Conservation (phyloP, 2,329 filamentous ascomycete genomes). For the Penicillium sclerotigenum region DNA sequence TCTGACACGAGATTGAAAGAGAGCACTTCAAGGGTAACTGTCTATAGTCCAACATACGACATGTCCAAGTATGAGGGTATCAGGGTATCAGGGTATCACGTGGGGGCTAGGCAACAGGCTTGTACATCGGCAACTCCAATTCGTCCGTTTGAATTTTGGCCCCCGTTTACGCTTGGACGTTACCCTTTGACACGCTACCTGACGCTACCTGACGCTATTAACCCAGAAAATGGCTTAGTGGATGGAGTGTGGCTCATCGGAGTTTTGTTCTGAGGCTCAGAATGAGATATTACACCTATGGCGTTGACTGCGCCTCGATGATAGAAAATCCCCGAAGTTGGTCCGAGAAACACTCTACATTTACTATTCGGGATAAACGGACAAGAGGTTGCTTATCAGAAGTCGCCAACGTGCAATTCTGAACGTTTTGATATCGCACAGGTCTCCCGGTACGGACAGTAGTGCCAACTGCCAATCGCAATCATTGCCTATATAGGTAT, state of each 20-base stretch:
- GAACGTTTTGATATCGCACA: background rate
- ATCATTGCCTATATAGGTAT: background rate
- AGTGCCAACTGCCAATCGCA: background rate
- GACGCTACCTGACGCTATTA: no score
- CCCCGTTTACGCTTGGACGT: background rate
- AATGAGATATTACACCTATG: background rate
- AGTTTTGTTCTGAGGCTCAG: background rate
- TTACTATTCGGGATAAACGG: background rate
- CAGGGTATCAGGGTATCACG: no score
- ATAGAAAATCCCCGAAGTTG: background rate
- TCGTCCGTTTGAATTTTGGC: background rate
- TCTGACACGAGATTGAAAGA: background rate
- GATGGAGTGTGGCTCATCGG: background rate
- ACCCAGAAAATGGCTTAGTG: no score
- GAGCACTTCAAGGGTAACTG: no score
- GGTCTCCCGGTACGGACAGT: background rate
- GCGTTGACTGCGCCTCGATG: background rate
- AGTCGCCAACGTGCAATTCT: background rate
- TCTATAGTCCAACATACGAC: background rate
- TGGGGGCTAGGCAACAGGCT: background rate
- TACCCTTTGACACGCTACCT: no score
- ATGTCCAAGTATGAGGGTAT: background rate
- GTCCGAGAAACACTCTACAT: background rate
- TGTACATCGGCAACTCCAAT: background rate
- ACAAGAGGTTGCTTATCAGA: no score